phyloP scores from a whole-genome alignment of 441 rosid species.

The Aquilaria agallochum region DNA sequence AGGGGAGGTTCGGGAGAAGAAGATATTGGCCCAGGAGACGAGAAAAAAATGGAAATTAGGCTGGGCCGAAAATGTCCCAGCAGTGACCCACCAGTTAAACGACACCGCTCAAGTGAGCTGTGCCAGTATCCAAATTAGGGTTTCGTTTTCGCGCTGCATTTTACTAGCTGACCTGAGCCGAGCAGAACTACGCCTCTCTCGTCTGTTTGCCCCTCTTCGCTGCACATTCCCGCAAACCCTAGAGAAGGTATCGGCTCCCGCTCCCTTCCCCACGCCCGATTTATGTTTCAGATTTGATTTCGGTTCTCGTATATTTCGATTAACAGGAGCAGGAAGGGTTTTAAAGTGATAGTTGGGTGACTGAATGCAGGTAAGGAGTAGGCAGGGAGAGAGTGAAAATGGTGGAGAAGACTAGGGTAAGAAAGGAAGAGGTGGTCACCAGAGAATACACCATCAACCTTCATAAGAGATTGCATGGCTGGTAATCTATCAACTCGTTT shows the following conservation, averaged over 20 bases:
- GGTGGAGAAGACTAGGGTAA: conserved; percentile 73
- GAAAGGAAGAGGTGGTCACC: conserved; percentile 89
- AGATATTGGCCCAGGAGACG: too few species aligned
- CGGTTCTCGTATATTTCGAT: not conserved
- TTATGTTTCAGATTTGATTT: not conserved
- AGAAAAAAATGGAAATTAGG: too few species aligned
- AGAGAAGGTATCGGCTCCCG: too few species aligned
- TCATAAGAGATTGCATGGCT: conserved; percentile 88
- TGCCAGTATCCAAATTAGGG: conserved; percentile 1
- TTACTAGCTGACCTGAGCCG: too few species aligned
- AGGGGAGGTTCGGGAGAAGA: too few species aligned
- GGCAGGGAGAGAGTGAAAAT: conserved; percentile 22
- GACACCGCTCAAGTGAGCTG: not conserved
- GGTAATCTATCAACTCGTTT: conserved; percentile 29
- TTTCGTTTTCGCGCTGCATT: not conserved
- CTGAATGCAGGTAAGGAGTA: conserved; percentile 24
- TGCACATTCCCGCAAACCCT: too few species aligned
- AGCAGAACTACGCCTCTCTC: too few species aligned
- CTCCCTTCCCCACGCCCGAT: too few species aligned
- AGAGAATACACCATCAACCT: conserved; percentile 89
- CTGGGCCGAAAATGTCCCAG: too few species aligned
- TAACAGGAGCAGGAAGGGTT: not conserved
- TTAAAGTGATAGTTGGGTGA: conserved; percentile 5
- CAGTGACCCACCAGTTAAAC: not conserved
- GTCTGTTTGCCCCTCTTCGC: too few species aligned